phyloP scores from a whole-genome alignment of 768 basidiomycete species.

The Suillus decipiens region DNA sequence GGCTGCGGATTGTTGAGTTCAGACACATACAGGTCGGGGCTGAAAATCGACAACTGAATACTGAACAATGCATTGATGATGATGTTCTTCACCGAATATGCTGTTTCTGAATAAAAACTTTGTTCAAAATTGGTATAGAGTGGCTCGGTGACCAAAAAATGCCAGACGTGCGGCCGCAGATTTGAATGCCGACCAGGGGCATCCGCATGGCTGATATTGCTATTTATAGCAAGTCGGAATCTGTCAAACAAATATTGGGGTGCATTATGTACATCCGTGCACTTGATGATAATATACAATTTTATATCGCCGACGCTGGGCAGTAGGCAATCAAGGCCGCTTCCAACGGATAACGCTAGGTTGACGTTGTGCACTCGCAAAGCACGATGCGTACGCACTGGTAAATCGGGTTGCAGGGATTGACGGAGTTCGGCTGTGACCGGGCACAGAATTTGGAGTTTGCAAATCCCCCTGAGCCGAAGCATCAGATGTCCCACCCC shows the following conservation, averaged over 20 bases:
- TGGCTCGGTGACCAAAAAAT: background rate
- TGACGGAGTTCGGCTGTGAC: background rate
- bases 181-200: background rate
- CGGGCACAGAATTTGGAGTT: background rate
- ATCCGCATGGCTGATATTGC: background rate
- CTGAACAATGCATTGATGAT: background rate
- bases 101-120: background rate
- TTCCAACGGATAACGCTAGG: slow-evolving; percentile 15
- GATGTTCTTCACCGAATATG: background rate
- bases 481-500: background rate
- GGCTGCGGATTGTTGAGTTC: slow-evolving; percentile 5
- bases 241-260: background rate
- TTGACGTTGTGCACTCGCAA: slow-evolving; percentile 1
- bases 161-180: too few species aligned
- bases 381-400: slow-evolving; percentile 5
- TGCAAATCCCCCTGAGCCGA: background rate
- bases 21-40: background rate
- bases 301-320: background rate
- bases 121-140: too few species aligned
- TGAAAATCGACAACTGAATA: background rate
- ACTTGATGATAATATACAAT: background rate
- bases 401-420: background rate
- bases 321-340: background rate
- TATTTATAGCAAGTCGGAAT: background rate
- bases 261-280: background rate